Conservation (phyloP, 331 rosid species). For the Acacia pycnantha region DNA sequence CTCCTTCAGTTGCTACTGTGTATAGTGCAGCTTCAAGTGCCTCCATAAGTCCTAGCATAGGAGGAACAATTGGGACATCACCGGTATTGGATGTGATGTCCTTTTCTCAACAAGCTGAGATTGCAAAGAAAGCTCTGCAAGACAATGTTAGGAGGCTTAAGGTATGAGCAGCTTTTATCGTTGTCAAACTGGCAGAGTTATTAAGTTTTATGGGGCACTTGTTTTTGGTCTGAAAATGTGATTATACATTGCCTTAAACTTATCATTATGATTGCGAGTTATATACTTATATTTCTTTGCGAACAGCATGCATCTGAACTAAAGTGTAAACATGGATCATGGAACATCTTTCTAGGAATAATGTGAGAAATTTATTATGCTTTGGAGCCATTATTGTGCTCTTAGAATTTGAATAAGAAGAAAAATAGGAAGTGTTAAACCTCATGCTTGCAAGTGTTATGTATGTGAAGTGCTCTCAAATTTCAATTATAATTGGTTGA, state of each 20-base stretch:
- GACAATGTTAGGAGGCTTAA: slow-evolving; percentile 73
- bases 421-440: background rate
- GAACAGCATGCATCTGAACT: slow-evolving; percentile 3
- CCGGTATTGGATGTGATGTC: slow-evolving; percentile 58
- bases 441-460: background rate
- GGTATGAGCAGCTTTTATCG: slow-evolving; percentile 43
- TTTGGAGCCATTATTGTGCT: background rate
- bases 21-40: slow-evolving; percentile 44
- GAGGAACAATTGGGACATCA: slow-evolving; percentile 49
- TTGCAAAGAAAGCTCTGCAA: slow-evolving; percentile 57
- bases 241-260: background rate
- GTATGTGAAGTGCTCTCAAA: background rate
- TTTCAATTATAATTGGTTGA: background rate
- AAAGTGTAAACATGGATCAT: background rate
- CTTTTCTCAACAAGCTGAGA: slow-evolving; percentile 72
- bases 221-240: slow-evolving; percentile 1
- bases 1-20: slow-evolving; percentile 41
- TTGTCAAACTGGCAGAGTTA: background rate
- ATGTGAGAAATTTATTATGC: background rate
- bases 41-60: slow-evolving; percentile 50
- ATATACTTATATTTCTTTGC: background rate
- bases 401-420: background rate
- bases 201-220: background rate
- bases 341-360: background rate
- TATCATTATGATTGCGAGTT: background rate